Base-by-base conservation (phyloP, 2,329 filamentous ascomycete genomes). In the Verticillium klebahnii region DNA sequence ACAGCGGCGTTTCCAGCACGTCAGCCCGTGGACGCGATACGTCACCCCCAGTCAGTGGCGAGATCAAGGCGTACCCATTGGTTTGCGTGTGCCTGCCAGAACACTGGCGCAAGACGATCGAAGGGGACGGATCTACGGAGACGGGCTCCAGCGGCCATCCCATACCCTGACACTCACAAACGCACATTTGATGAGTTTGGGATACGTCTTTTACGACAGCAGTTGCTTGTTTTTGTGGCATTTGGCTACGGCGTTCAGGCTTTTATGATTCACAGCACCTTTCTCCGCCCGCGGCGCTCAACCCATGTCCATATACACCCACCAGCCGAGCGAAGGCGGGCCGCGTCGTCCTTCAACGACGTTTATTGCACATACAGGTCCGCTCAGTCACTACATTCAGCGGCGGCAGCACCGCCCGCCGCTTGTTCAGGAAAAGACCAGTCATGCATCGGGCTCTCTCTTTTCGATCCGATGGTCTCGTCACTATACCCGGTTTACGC, bases 31-130 rank as follows among this genome's bases (percentile, higher is more conserved):
- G 75, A 55, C 82, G 83, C 56, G 82, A 85, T 56, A 71, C 80
- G 39, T 91, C 90, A 34, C 89, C 90, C 25, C 79, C 84, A 1
- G 83, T 82, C 12, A 81, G 83, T 61, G 92, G 92, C 63, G 94
- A 98, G 74, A 95, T 98, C 80, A 98, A 98, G 76, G 95, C 95
- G 36, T 98, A 98, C 82, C 95, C 95, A 55, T 83, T 99, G 65
- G 94, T 99, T 58, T 99, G 94, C 72, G 92, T 98, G 52, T 98
- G 95, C 75, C 80, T 97, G 36, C 95, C 94, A 31, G 91, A 97
- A 71, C 93, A 97, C 75, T 99, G 94, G 94, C 88, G 89, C 71
- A 97, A 95, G 78, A 98, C 94, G 2, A 96, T 98, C 69, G 94
- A 98, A 66, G 92, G 93, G 63, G 93, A 97, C 70, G 84, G 85